Conservation (phyloP, 352 stramenopile genomes). For the Plasmopara halstedii region DNA sequence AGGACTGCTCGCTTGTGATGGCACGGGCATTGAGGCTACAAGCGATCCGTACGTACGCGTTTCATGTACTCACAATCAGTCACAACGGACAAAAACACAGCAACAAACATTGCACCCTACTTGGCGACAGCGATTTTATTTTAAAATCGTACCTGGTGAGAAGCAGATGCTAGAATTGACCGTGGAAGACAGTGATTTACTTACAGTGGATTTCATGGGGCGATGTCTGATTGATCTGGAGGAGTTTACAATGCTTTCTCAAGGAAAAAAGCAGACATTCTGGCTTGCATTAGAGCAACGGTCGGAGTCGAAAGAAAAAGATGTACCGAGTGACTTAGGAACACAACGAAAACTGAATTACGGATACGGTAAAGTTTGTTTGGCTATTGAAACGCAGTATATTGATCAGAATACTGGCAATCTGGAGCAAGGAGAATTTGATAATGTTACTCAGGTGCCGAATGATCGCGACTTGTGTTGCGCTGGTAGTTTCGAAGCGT, state of each 20-base stretch:
- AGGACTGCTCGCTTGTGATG: slow-evolving; percentile 45
- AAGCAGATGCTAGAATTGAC: slow-evolving; percentile 47
- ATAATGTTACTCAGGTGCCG: slow-evolving; percentile 52
- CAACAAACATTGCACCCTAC: slow-evolving; percentile 57
- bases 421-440: slow-evolving; percentile 63
- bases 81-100: slow-evolving; percentile 50
- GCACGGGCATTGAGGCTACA: slow-evolving; percentile 41
- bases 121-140: slow-evolving; percentile 72
- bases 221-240: slow-evolving; percentile 58
- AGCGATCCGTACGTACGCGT: slow-evolving; percentile 68
- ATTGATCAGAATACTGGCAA: slow-evolving; percentile 45
- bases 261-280: slow-evolving; percentile 45
- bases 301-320: slow-evolving; percentile 22
- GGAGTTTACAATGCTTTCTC: slow-evolving; percentile 40
- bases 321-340: slow-evolving; percentile 40
- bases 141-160: slow-evolving; percentile 28
- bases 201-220: slow-evolving; percentile 70
- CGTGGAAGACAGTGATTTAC: slow-evolving; percentile 59
- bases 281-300: slow-evolving; percentile 59
- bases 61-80: slow-evolving; percentile 42
- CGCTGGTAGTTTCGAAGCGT: slow-evolving; percentile 4
- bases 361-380: slow-evolving; percentile 49
- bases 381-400: slow-evolving; percentile 50
- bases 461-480: slow-evolving; percentile 29
- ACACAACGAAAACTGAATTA: slow-evolving; percentile 39